phyloP scores from a whole-genome alignment of 2,329 filamentous ascomycete genomes.

The Bimuria novae-zelandiae region DNA sequence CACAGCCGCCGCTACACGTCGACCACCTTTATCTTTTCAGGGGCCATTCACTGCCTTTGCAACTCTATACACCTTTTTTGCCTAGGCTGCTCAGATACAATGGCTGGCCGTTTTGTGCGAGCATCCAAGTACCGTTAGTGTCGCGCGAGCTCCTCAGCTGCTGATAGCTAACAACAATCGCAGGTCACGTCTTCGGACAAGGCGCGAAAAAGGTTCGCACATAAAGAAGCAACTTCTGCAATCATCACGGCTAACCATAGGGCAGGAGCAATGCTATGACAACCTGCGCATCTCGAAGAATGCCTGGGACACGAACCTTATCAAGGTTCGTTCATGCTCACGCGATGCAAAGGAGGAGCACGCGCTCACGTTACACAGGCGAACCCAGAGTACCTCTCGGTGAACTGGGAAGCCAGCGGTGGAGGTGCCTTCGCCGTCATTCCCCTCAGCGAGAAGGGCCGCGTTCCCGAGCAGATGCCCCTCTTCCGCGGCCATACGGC shows the following conservation, averaged over 20 bases:
- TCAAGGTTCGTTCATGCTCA: constrained; percentile 72
- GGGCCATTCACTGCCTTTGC: constrained; percentile 9
- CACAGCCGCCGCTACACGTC: constrained; percentile 9
- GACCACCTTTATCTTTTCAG: constrained; percentile 7
- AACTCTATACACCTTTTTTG: constrained; percentile 14
- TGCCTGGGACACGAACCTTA: constrained; percentile 97
- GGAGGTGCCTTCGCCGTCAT: constrained; percentile 97
- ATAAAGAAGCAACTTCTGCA: background rate
- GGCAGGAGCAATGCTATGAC: constrained; percentile 92
- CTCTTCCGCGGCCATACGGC: constrained; percentile 96
- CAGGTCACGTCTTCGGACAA: constrained; percentile 98
- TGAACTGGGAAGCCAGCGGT: constrained; percentile 98
- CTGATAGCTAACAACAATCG: constrained; percentile 32
- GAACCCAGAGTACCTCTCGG: constrained; percentile 92
- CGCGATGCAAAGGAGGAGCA: constrained; percentile 24
- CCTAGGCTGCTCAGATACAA: constrained; percentile 38
- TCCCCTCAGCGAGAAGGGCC: constrained; percentile 84
- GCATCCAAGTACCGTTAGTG: constrained; percentile 72
- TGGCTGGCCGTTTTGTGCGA: constrained; percentile 75
- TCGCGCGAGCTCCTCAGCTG: constrained; percentile 26
- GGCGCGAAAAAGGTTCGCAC: constrained; percentile 75
- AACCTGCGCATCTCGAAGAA: constrained; percentile 97
- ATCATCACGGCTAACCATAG: constrained; percentile 16
- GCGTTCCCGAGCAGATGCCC: constrained; percentile 88
- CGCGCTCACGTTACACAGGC: constrained; percentile 60